Percentiles rank a stretch among this genome's conserved stretches.
These are phyloP conservation scores for Ceratocystis alfenasii DNA, from an alignment of 2,329 filamentous ascomycete species.

Conservation along the genomic window DNA sequence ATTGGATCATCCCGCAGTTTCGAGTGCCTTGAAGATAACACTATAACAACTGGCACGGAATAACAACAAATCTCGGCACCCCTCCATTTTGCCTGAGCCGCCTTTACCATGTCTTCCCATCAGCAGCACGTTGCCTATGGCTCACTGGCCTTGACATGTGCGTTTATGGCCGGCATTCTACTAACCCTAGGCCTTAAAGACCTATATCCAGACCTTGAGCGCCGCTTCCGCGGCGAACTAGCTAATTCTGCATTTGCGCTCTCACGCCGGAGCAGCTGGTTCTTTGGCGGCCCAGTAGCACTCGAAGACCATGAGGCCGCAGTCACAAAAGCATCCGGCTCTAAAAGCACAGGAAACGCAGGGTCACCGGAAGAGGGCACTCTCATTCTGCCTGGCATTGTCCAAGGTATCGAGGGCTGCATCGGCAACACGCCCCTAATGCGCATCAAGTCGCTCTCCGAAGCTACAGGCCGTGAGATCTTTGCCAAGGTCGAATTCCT, in stretches of 20 bases:
- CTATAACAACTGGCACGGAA: not conserved
- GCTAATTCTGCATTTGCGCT: slow-evolving; percentile 21
- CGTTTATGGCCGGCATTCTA: slow-evolving; percentile 66
- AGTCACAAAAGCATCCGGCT: slow-evolving; percentile 4
- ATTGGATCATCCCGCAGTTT: slow-evolving; percentile 18
- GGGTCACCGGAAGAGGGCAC: slow-evolving; percentile 26
- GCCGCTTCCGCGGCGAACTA: slow-evolving; percentile 40
- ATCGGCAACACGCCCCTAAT: slow-evolving; percentile 92
- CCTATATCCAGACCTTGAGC: slow-evolving; percentile 62
- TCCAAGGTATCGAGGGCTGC: slow-evolving; percentile 74
- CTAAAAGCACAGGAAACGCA: slow-evolving; percentile 25
- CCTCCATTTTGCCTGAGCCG: not conserved
- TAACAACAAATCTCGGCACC: not conserved
- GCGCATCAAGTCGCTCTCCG: slow-evolving; percentile 70
- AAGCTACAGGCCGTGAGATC: slow-evolving; percentile 78
- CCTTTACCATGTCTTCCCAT: slow-evolving; percentile 42
- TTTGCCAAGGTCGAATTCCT: slow-evolving; percentile 92
- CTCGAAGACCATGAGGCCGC: slow-evolving; percentile 16
- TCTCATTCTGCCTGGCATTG: slow-evolving; percentile 31
- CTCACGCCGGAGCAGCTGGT: slow-evolving; percentile 32
- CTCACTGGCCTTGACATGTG: slow-evolving; percentile 53
- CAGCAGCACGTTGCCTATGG: slow-evolving; percentile 53
- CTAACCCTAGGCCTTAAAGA: slow-evolving; percentile 70
- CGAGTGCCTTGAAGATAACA: not conserved
- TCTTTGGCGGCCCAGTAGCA: slow-evolving; percentile 39